Evolutionary conservation across 257 asterid genomes (phyloP).

Genomic region (Solanum rostratum): DNA sequence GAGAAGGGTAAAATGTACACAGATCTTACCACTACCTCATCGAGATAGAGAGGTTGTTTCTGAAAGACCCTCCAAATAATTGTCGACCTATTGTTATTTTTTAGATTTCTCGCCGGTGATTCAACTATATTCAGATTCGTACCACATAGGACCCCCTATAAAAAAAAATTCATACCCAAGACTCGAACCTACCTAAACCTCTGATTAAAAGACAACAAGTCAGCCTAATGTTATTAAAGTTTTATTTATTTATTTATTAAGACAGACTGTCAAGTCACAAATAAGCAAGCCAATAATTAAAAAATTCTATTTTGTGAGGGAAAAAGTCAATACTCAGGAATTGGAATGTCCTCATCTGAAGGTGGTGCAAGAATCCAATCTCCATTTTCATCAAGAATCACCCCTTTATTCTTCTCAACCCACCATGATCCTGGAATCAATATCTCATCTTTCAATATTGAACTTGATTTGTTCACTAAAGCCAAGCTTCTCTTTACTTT

Average conservation of each 20-base stretch:
- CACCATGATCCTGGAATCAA: conserved; percentile 86
- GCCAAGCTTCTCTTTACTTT: conserved; percentile 64
- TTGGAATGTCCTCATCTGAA: conserved; percentile 55
- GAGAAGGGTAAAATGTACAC: too few species aligned
- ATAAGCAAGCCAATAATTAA: neutral
- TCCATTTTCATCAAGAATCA: conserved; percentile 37
- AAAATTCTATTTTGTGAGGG: neutral
- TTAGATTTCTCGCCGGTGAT: too few species aligned
- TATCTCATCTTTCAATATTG: conserved; percentile 53
- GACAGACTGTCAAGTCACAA: neutral
- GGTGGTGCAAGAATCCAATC: conserved; percentile 64
- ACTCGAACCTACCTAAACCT: too few species aligned
- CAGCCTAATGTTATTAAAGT: too few species aligned
- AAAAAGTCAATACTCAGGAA: conserved; percentile 37
- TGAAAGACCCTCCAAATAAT: too few species aligned
- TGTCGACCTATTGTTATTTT: too few species aligned
- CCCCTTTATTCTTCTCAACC: conserved; percentile 81
- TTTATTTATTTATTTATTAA: too few species aligned
- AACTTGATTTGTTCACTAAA: conserved; percentile 67
- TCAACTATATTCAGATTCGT: too few species aligned
- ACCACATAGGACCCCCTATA: fast-evolving
- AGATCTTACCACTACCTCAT: too few species aligned
- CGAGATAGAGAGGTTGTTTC: too few species aligned
- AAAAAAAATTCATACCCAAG: too few species aligned
- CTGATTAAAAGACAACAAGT: too few species aligned